Base-by-base conservation (phyloP, 805 yeast species). In the Brettanomyces custersianus region DNA sequence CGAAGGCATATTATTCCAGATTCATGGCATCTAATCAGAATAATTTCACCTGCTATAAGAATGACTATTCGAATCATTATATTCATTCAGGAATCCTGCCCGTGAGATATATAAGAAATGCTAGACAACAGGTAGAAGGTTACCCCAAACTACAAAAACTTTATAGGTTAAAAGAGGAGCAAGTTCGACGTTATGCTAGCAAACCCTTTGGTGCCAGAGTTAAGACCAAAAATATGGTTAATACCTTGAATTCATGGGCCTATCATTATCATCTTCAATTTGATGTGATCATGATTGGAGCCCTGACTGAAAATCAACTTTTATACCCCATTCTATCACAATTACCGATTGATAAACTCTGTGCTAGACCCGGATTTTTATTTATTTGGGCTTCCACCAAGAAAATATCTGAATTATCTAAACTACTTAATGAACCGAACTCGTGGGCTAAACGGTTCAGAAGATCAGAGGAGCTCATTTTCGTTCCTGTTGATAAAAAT, bases 231-330 rank as follows among this genome's bases (percentile, higher is more conserved):
- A 60, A 71, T 36, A 76, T 86, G 55, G 63, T 74, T 5, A 69
- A 70, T 1, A 67, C 70, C 0, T 60, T 88, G 39, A 68, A 72
- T 39, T 51, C 55, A 16, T 82, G 95, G 94, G 72, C 75, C 22
- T 55, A 59, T 13, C 62, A 62, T 15, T 73, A 76, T 38, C 66
- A 70, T 6, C 50, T 83, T 26, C 74, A 72, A 40, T 90, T 88
- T 56, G 96, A 88, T 53, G 94, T 86, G 9, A 81, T 90, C 11
- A 85, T 90, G 94, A 75, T 88, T 37, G 94, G 95, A 1, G 90
- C 92, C 3, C 63, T 90, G 34, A 72, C 80, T 1, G 88, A 82
- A 44, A 77, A 80, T 49, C 87, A 78, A 49, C 69, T 81, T 37
- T 62, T 82, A 15, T 65, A 72, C 30, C 81, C 84, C 1, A 47